phyloP scores from a whole-genome alignment of 2,329 filamentous ascomycete genomes.

The Amphichorda felina region DNA sequence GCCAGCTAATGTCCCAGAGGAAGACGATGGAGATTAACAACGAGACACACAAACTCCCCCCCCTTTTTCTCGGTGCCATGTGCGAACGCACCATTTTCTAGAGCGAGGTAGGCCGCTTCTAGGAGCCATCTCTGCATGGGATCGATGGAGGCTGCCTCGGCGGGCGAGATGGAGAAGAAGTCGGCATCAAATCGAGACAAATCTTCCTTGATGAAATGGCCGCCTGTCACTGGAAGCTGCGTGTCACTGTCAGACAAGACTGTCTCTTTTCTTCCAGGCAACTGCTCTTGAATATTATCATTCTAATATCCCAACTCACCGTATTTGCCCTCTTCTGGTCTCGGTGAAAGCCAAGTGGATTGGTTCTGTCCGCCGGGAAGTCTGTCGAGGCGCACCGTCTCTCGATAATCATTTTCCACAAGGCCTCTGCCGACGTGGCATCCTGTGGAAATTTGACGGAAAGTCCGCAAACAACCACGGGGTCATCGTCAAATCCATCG shows the following conservation, averaged over 20 bases:
- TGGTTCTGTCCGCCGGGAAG: not conserved
- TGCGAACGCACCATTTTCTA: constrained; percentile 25
- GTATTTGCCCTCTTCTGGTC: not conserved
- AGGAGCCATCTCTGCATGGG: constrained; percentile 40
- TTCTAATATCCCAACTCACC: too few relatives aligned
- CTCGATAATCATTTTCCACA: constrained; percentile 4
- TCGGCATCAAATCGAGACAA: constrained; percentile 35
- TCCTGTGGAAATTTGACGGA: constrained; percentile 3
- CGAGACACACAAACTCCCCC: too few relatives aligned
- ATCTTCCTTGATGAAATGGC: constrained; percentile 33
- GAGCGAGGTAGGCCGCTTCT: constrained; percentile 40
- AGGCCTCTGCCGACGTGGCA: not conserved
- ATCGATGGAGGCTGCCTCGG: constrained; percentile 32
- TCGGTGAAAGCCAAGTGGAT: not conserved
- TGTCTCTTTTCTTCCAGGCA: too few relatives aligned
- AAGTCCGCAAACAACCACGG: constrained; percentile 1
- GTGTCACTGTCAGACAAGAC: not conserved
- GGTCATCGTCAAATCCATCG: not conserved
- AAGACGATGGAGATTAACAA: not conserved
- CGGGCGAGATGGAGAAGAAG: constrained; percentile 39
- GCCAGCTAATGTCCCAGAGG: too few relatives aligned
- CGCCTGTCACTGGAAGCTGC: constrained; percentile 8
- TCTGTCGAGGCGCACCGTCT: constrained; percentile 1
- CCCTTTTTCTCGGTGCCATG: too few relatives aligned
- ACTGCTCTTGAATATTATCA: too few relatives aligned